These are phyloP conservation scores for Diplodia corticola DNA, from an alignment of 2,329 filamentous ascomycete species.

Conservation along the genomic window DNA sequence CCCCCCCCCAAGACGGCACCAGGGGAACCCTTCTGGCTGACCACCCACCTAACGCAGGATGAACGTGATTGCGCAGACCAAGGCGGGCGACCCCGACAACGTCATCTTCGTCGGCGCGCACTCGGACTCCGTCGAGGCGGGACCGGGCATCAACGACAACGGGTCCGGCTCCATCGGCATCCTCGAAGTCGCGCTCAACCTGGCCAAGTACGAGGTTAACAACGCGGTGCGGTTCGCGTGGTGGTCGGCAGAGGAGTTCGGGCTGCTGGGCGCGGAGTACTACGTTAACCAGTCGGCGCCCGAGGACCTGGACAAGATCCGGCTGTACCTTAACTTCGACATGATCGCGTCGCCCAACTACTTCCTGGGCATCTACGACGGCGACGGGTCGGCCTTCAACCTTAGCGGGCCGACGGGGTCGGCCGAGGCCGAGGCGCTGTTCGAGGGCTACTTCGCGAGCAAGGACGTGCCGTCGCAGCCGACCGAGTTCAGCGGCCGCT, in stretches of 20 bases:
- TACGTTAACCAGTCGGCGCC: conserved; percentile 53
- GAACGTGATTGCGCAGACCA: conserved; percentile 60
- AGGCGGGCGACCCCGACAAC: conserved; percentile 60
- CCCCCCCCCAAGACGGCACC: background rate
- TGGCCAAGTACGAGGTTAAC: conserved; percentile 71
- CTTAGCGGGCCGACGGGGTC: conserved; percentile 62
- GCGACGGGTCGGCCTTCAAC: conserved; percentile 58
- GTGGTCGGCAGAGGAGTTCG: conserved; percentile 66
- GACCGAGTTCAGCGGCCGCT: conserved; percentile 75
- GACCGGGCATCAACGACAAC: conserved; percentile 76
- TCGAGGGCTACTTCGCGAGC: conserved; percentile 65
- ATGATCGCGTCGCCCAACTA: conserved; percentile 69
- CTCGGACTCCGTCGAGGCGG: conserved; percentile 61
- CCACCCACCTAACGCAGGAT: background rate
- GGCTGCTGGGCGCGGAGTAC: conserved; percentile 61
- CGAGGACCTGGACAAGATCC: conserved; percentile 58
- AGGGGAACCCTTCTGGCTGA: background rate
- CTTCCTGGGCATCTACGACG: conserved; percentile 57
- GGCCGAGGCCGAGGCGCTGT: conserved; percentile 66
- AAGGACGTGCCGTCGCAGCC: conserved; percentile 66
- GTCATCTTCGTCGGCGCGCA: conserved; percentile 61
- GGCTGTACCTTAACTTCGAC: conserved; percentile 70
- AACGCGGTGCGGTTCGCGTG: conserved; percentile 68
- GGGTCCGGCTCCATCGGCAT: conserved; percentile 66
- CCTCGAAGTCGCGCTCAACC: conserved; percentile 59